Conservation (phyloP, 768 basidiomycete species). For the Boletus sp. region DNA sequence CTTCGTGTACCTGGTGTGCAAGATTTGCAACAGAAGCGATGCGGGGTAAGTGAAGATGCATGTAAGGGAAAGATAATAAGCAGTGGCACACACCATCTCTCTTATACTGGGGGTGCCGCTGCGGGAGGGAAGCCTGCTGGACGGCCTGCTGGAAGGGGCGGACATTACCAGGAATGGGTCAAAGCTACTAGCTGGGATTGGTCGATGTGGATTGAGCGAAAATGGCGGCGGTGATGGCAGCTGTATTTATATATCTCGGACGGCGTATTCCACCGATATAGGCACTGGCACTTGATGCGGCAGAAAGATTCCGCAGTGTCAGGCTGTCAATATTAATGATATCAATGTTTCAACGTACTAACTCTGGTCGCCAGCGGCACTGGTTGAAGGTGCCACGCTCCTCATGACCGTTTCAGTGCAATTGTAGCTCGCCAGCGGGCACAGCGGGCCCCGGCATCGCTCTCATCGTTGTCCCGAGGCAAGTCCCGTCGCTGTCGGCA, state of each 20-base stretch:
- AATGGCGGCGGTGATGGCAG: conserved; percentile 7
- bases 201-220: conserved; percentile 13
- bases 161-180: conserved; percentile 20
- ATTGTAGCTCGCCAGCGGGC: too few relatives aligned
- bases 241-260: conserved; percentile 22
- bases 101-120: conserved; percentile 41
- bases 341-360: too few relatives aligned
- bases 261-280: neutral
- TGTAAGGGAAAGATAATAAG: neutral
- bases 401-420: neutral
- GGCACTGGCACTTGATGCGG: neutral
- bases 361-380: neutral
- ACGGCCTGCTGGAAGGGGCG: conserved; percentile 22
- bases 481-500: conserved; percentile 2
- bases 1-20: conserved; percentile 62
- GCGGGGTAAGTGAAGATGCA: conserved; percentile 33
- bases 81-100: conserved; percentile 39
- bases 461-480: neutral
- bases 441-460: too few relatives aligned
- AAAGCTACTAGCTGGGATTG: conserved; percentile 6
- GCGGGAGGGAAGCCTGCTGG: conserved; percentile 35
- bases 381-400: neutral
- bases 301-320: neutral
- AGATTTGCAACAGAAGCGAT: conserved; percentile 32
- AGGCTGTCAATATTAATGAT: too few relatives aligned